Base-by-base conservation (phyloP, 2,329 filamentous ascomycete species). In the Trichothecium sympodiale region DNA sequence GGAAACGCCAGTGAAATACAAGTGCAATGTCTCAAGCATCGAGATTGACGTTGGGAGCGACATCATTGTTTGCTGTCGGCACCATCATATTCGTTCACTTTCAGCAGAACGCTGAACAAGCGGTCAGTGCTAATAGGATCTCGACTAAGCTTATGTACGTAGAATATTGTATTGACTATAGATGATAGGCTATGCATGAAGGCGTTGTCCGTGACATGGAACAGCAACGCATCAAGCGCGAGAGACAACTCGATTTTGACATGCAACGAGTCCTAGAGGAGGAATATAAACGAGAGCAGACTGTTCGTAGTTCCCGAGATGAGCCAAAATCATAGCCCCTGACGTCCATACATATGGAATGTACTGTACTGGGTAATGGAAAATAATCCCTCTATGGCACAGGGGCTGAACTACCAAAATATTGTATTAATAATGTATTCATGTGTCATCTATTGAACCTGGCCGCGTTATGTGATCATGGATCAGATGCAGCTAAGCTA, bases 141-240 rank as follows among this genome's bases (percentile, higher is more conserved):
- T 12, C n/a, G n/a, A 25, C 20, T 33, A 16, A 23, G 18, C 13
- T 20, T 32, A 8, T 16, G 17, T 34, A 16, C n/a, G 13, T 6
- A 16, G 28, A 5, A 29, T 29, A 36, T 17, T 20, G 7, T 17
- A 15, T 31, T 14, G 13, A 13, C 42, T 46, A 41, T 46, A 34
- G 16, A 15, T 15, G 13, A 29, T 34, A 89, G 91, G 83, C 85
- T 38, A 98, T 98, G 91, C 91, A 98, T 53, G 76, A 82, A 46
- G 91, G 91, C 31, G 91, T 98, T 29, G 67, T 96, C 44, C 83
- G 89, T 44, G 91, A 98, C 53, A 83, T 95, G 69, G 89, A 96
- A 54, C 86, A 93, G 53, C 88, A 94, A 56, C 78, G 83, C 31
- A 57, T 95, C 45, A 95, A 95, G 63, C 74, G 76, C 46, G 91